Percentiles rank a stretch among this genome's conserved stretches.
Evolutionary conservation across 257 asterid genomes (phyloP).

Genomic region (Dorcoceras hygrometricum): DNA sequence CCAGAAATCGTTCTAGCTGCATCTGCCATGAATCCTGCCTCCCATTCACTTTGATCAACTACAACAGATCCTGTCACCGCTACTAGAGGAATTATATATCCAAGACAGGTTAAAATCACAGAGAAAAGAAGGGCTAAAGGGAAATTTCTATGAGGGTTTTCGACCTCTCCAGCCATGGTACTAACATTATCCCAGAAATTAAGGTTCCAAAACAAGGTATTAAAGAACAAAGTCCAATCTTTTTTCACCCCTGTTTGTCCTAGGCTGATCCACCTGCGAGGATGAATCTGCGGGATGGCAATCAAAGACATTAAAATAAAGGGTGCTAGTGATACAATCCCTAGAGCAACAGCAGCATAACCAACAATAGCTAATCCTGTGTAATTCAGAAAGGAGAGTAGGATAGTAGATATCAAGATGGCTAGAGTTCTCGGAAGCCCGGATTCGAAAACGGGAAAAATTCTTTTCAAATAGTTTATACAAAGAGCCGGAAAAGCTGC

Average conservation of each 20-base stretch:
- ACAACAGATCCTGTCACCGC: slow-evolving; percentile 61
- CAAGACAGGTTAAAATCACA: slow-evolving; percentile 60
- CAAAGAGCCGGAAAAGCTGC: slow-evolving; percentile 75
- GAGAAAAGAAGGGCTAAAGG: slow-evolving; percentile 50
- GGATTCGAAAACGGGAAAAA: slow-evolving; percentile 53
- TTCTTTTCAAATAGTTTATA: slow-evolving; percentile 45
- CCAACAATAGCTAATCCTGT: slow-evolving; percentile 70
- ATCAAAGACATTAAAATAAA: slow-evolving; percentile 54
- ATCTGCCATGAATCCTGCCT: slow-evolving; percentile 61
- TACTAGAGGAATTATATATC: slow-evolving; percentile 62
- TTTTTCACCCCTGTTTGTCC: slow-evolving; percentile 54
- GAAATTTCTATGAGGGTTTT: slow-evolving; percentile 49
- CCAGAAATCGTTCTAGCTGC: slow-evolving; percentile 53
- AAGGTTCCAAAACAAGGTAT: slow-evolving; percentile 71
- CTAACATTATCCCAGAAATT: slow-evolving; percentile 79
- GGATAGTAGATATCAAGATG: slow-evolving; percentile 38
- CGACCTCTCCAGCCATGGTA: slow-evolving; percentile 80
- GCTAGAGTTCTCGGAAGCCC: slow-evolving; percentile 47
- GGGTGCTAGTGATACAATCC: slow-evolving; percentile 57
- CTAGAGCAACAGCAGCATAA: slow-evolving; percentile 52
- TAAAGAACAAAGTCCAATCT: slow-evolving; percentile 65
- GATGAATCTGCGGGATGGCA: slow-evolving; percentile 65
- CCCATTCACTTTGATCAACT: slow-evolving; percentile 65
- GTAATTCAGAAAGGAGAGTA: slow-evolving; percentile 47
- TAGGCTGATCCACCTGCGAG: slow-evolving; percentile 53